phyloP scores from a whole-genome alignment of 1,139 yeast genomes.

The Saccharomyces hybrid region DNA sequence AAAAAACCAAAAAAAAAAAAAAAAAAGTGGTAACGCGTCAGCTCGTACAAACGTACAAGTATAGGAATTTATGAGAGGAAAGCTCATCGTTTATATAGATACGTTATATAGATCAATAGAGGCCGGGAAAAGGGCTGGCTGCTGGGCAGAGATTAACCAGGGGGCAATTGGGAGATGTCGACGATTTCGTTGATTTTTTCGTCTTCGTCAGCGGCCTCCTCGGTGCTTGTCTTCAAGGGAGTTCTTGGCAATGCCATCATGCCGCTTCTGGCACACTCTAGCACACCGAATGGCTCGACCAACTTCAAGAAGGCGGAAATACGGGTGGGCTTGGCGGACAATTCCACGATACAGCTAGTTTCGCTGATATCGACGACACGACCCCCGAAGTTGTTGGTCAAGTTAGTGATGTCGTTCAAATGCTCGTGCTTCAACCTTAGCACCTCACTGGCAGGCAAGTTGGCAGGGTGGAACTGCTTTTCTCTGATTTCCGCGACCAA shows the following conservation, averaged over 20 bases:
- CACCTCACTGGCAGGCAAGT: constrained; percentile 85
- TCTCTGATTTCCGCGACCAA: constrained; percentile 39
- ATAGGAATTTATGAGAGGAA: background rate
- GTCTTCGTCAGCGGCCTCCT: constrained; percentile 42
- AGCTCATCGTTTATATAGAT: background rate
- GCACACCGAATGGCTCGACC: constrained; percentile 89
- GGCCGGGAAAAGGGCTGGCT: background rate
- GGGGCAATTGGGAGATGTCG: constrained; percentile 82
- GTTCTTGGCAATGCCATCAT: constrained; percentile 98
- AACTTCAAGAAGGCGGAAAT: constrained; percentile 79
- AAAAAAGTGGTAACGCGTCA: constrained; percentile 1
- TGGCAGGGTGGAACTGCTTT: constrained; percentile 67
- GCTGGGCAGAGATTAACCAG: constrained; percentile 40
- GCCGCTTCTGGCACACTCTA: constrained; percentile 95
- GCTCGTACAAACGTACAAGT: constrained; percentile 1
- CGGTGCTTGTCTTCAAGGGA: constrained; percentile 49
- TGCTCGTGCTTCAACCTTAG: constrained; percentile 90
- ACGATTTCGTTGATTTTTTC: constrained; percentile 36
- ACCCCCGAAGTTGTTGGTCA: constrained; percentile 87
- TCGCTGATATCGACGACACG: constrained; percentile 86
- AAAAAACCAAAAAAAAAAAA: background rate
- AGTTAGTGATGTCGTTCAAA: constrained; percentile 71
- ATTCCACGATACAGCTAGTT: constrained; percentile 88
- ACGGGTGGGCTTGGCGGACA: constrained; percentile 89
- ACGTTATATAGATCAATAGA: background rate